A percentile compares a stretch with the other conserved stretches of the same genome.
These are phyloP conservation scores for Daphne laureola DNA, from an alignment of 441 rosid genomes.

Conservation along the genomic window DNA sequence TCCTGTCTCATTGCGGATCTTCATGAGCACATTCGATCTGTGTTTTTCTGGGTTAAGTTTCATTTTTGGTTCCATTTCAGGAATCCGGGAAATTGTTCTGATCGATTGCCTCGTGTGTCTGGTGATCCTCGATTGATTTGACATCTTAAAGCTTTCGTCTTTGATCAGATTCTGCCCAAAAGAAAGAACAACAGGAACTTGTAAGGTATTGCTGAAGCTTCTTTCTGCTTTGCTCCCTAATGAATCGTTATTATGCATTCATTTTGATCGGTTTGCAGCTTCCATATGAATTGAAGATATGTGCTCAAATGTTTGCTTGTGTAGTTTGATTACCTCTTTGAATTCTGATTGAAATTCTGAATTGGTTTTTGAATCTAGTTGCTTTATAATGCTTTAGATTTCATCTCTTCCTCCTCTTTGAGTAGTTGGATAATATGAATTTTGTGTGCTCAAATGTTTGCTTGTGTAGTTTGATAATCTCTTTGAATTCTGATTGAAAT, in stretches of 20 bases:
- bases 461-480: background rate
- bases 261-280: constrained; percentile 21
- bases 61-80: constrained; percentile 19
- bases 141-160: constrained; percentile 29
- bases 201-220: constrained; percentile 28
- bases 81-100: constrained; percentile 26
- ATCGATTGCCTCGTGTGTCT: constrained; percentile 40
- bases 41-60: constrained; percentile 15
- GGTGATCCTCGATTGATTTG: constrained; percentile 60
- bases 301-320: background rate
- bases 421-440: constrained; percentile 11
- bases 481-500: constrained; percentile 16
- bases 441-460: constrained; percentile 1
- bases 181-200: constrained; percentile 9
- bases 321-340: background rate
- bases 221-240: constrained; percentile 12
- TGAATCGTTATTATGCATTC: constrained; percentile 20
- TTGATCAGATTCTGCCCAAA: constrained; percentile 54
- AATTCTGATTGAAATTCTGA: constrained; percentile 17
- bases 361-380: constrained; percentile 15
- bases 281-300: no score
- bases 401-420: no score
- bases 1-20: constrained; percentile 17
- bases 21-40: constrained; percentile 24
- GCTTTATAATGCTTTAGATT: constrained; percentile 4